These are phyloP conservation scores for Chlamydomonas incerta DNA, from an alignment of 139 green algal species.

Conservation along the genomic window DNA sequence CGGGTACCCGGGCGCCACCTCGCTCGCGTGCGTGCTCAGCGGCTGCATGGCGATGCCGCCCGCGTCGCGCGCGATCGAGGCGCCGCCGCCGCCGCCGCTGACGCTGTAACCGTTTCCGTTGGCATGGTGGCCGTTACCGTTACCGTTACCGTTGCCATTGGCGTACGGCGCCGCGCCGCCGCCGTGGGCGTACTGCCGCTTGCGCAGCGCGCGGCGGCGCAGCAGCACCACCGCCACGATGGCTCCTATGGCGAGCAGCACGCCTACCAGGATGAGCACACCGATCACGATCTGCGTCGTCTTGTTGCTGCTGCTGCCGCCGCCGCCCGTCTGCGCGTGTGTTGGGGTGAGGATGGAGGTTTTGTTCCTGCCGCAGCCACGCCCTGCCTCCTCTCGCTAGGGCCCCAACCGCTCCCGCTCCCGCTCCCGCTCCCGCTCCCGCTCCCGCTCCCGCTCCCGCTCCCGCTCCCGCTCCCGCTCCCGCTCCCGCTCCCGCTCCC, in stretches of 20 bases:
- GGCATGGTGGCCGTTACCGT: background rate
- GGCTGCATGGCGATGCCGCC: background rate
- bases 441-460: background rate
- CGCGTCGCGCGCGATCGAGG: too few species aligned
- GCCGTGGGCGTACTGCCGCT: background rate
- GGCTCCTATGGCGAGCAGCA: background rate
- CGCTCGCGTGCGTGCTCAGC: background rate
- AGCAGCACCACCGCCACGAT: background rate
- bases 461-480: too few species aligned
- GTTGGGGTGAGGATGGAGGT: too few species aligned
- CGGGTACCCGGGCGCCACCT: background rate
- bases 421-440: background rate
- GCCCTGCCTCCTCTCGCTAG: too few species aligned
- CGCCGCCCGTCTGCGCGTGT: too few species aligned
- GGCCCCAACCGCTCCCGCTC: background rate
- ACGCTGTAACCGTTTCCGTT: background rate
- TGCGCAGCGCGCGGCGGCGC: background rate
- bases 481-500: too few species aligned
- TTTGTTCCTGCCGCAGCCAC: too few species aligned
- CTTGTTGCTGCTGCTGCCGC: background rate
- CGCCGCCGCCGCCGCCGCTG: background rate
- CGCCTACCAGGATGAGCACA: background rate
- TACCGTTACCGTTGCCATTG: background rate
- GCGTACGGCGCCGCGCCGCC: too few species aligned
- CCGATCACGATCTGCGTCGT: constrained; percentile 11